Conservation (phyloP, 148 eudicot genomes). For the Rhododendron mucronatum region DNA sequence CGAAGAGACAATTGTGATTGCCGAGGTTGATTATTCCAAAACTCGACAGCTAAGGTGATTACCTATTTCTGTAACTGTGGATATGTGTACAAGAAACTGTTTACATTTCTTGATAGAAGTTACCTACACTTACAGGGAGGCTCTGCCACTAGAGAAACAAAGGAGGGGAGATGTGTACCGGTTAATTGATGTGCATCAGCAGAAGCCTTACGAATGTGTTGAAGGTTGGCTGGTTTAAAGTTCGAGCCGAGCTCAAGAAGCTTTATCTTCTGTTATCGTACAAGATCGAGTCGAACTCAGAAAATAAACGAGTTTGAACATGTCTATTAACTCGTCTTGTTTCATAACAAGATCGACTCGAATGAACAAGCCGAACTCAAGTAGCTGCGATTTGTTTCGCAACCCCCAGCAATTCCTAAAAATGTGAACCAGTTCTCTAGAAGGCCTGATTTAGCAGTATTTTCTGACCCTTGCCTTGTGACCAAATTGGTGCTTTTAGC, state of each 20-base stretch:
- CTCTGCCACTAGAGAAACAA: slow-evolving; percentile 45
- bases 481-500: neutral
- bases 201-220: neutral
- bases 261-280: neutral
- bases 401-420: neutral
- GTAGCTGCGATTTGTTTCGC: too few relatives aligned
- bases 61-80: neutral
- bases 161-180: slow-evolving; percentile 50
- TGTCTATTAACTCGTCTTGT: neutral
- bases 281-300: neutral
- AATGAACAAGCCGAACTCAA: too few relatives aligned
- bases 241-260: neutral
- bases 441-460: neutral
- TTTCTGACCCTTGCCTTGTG: neutral
- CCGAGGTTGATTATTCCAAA: slow-evolving; percentile 49
- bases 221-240: neutral
- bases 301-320: neutral
- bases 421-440: neutral
- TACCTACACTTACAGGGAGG: slow-evolving; percentile 22
- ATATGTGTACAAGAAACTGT: neutral
- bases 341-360: neutral
- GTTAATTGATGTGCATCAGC: slow-evolving; percentile 39
- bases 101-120: neutral
- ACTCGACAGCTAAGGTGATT: slow-evolving; percentile 43
- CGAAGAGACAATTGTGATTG: slow-evolving; percentile 43